Evolutionary conservation across 2,329 filamentous ascomycete genomes (phyloP), one percentile per base, ranked within the genome.

Genomic region (Botrytis fragariae): DNA sequence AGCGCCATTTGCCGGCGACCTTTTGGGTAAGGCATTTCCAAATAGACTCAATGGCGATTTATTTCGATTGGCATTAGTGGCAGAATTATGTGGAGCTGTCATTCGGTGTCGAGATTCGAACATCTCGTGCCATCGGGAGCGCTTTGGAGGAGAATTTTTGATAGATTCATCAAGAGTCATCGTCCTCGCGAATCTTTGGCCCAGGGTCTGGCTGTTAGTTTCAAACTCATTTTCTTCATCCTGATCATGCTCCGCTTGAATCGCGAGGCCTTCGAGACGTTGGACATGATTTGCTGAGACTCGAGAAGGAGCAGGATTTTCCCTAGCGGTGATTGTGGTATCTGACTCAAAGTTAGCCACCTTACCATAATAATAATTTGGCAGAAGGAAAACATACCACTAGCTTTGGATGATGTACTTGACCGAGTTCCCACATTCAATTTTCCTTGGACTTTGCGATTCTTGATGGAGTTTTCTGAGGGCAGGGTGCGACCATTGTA

Each of bases 111-210:
- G 25, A 25, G 65, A 22, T 14, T 69, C 65, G 35, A 69, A 69
- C n/a, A 69, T 32, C 14, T 69, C 65, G 12, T 39, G 37, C 65
- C 65, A 57, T 10, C 65, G 65, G 14, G 65, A 69, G n/a, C 65
- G 65, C n/a, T 57, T 69, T 25, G 48, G 65, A 9, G 65, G 37
- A 32, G n/a, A 57, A 10, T 9, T 14, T 6, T 69, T 69, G 35
- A 69, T 18, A 9, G 65, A 29, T 14, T 44, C 20, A 3, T 57
- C 48, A 25, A 69, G 37, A 8, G 37, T 32, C 18, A 57, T 42
- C 7, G 22, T 1, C 18, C 39, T 32, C 14, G 65, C 18, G 8
- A 69, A 32, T 7, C 29, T n/a, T n/a, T n/a, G n/a, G 8, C 22
- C 39, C 1, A 42, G 35, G 5, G 5, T n/a, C 32, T 39, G 16